A percentile compares a stretch with the other conserved stretches of the same genome.
phyloP scores from a whole-genome alignment of 108 stramenopile species.

The Skeletonema tropicum region DNA sequence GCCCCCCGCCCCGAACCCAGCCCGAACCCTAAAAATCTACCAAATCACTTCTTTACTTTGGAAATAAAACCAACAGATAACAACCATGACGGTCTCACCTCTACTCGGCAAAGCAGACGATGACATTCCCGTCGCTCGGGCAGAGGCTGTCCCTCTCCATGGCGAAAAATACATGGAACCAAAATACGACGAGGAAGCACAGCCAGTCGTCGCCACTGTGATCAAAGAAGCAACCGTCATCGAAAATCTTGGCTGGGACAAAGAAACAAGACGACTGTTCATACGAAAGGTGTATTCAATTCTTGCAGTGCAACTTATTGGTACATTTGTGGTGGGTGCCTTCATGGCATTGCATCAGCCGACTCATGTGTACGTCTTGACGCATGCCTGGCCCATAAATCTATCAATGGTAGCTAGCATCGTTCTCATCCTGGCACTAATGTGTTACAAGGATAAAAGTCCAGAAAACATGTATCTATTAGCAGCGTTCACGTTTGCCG shows the following conservation, averaged over 20 bases:
- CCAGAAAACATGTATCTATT: slow-evolving; percentile 45
- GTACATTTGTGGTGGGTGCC: slow-evolving; percentile 27
- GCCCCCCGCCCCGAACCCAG: too few relatives aligned
- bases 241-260: slow-evolving; percentile 52
- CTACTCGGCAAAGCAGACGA: background rate
- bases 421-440: slow-evolving; percentile 33
- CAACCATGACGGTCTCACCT: background rate
- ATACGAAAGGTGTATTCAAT: slow-evolving; percentile 56
- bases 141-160: background rate
- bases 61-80: too few relatives aligned
- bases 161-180: background rate
- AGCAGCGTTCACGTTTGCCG: slow-evolving; percentile 42
- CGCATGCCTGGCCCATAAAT: slow-evolving; percentile 35
- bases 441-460: slow-evolving; percentile 49
- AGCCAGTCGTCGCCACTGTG: background rate
- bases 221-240: slow-evolving; percentile 36
- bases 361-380: slow-evolving; percentile 46
- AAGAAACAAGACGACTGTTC: slow-evolving; percentile 43
- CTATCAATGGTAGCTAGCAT: slow-evolving; percentile 28
- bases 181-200: background rate
- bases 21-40: too few relatives aligned
- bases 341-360: slow-evolving; percentile 45
- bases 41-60: too few relatives aligned
- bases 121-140: background rate
- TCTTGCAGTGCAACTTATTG: slow-evolving; percentile 33